Conservation (phyloP, 805 yeast genomes). For the Nakazawaea wyomingensis region DNA sequence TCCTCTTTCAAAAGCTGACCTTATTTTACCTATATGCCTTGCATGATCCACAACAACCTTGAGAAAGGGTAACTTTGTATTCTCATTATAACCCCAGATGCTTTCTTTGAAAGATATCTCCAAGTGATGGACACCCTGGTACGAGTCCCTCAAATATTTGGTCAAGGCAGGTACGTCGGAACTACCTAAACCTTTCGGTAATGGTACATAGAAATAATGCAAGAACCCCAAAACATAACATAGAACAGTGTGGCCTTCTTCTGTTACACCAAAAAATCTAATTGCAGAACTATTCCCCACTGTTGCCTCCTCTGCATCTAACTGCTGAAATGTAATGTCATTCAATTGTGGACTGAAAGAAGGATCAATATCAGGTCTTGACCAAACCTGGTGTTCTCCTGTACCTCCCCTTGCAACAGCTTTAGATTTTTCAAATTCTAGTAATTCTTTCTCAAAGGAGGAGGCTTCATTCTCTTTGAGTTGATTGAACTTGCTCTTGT, state of each 20-base stretch:
- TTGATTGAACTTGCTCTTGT: slow-evolving; percentile 18
- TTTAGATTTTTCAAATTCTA: slow-evolving; percentile 26
- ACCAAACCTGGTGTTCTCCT: slow-evolving; percentile 32
- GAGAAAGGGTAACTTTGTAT: slow-evolving; percentile 70
- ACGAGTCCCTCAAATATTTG: slow-evolving; percentile 40
- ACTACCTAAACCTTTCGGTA: slow-evolving; percentile 69
- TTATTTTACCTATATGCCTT: slow-evolving; percentile 56
- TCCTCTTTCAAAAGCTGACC: slow-evolving; percentile 83
- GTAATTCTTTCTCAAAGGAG: slow-evolving; percentile 47
- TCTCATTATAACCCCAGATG: slow-evolving; percentile 91
- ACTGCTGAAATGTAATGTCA: slow-evolving; percentile 78
- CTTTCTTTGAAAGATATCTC: slow-evolving; percentile 73
- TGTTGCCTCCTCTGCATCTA: slow-evolving; percentile 86
- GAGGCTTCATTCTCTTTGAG: slow-evolving; percentile 31
- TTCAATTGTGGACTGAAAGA: slow-evolving; percentile 40
- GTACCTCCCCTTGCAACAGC: slow-evolving; percentile 17
- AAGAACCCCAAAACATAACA: slow-evolving; percentile 86
- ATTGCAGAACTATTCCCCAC: slow-evolving; percentile 53
- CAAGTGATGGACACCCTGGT: slow-evolving; percentile 56
- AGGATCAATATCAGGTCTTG: slow-evolving; percentile 48
- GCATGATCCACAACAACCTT: slow-evolving; percentile 67
- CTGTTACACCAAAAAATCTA: slow-evolving; percentile 89
- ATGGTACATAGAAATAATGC: slow-evolving; percentile 90
- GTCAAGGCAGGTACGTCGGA: slow-evolving; percentile 46
- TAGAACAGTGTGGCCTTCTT: slow-evolving; percentile 79